Evolutionary conservation across 1,284 basidiomycete genomes (phyloP), one percentile per base, ranked within the genome.

Genomic region (Cutaneotrichosporon cavernicola): DNA sequence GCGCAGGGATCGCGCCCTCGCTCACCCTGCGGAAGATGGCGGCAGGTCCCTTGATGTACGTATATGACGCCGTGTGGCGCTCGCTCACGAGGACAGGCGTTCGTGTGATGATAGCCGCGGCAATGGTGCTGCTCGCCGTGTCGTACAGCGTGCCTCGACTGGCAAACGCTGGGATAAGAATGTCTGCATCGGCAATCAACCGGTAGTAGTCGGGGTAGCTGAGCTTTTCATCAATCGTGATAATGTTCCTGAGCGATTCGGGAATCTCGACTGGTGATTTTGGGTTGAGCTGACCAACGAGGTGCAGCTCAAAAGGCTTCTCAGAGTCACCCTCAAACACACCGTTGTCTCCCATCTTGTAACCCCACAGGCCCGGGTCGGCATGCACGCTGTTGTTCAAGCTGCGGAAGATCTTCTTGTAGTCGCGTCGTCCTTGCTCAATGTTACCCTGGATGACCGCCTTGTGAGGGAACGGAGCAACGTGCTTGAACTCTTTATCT

Each of bases 381-480:
- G n/a, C 62, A 14, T 40, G 6, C 46, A 64, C 2, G 8, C 32
- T 22, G 49, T 31, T 31, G 32, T 40, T 52, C 26, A 66, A 47
- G 31, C 52, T 53, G 16, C 22, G 34, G 14, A 66, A 51, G 38
- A 63, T 36, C 43, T 60, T 56, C 14, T 31, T 47, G 43, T 65
- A 65, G 56, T 60, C 46, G 38, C 63, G 63, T 1, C 63, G 52
- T 4, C 53, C 58, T 1, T 14, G 16, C 38, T 64, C 63, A n/a
- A 64, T 50, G 63, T 64, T 64, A 53, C 63, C 63, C 31, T 64
- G 63, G 47, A 64, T 64, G 34, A 59, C 53, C 9, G 59, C 63
- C 36, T 56, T 55, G 13, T 21, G 22, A 6, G 63, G 63, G 47
- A 60, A 64, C 11, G 58, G 38, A 2, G 16, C 40, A 0, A 53